Percentiles rank a stretch among this genome's conserved stretches.
phyloP scores from a whole-genome alignment of 257 asterid genomes.

The Salvia miltiorrhiza region DNA sequence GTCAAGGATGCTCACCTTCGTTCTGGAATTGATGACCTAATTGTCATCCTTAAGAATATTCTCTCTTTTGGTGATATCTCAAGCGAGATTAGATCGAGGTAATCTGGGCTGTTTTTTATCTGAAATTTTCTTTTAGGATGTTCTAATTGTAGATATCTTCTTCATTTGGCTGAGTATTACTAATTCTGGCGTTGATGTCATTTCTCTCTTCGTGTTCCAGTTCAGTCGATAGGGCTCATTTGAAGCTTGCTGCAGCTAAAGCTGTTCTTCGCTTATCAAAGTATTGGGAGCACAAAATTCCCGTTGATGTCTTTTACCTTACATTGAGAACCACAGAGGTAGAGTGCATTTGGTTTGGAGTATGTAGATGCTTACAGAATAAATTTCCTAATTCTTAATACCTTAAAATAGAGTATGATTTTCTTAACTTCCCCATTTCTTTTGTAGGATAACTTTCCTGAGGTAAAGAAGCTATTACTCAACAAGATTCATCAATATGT shows the following conservation, averaged over 20 bases:
- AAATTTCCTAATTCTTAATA: conserved; percentile 5
- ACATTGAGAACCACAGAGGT: conserved; percentile 87
- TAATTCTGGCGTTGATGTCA: conserved; percentile 26
- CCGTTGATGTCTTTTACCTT: conserved; percentile 73
- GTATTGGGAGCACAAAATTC: conserved; percentile 95
- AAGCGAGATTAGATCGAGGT: conserved; percentile 76
- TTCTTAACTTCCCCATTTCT: conserved; percentile 13
- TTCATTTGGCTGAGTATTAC: neutral
- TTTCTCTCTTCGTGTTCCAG: conserved; percentile 44
- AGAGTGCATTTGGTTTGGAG: conserved; percentile 23
- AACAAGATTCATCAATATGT: conserved; percentile 84
- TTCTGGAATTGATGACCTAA: conserved; percentile 71
- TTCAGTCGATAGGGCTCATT: conserved; percentile 79
- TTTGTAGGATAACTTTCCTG: conserved; percentile 71
- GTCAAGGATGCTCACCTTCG: conserved; percentile 96
- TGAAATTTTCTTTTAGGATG: conserved; percentile 2
- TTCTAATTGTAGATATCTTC: conserved; percentile 4
- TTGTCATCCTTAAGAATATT: conserved; percentile 65
- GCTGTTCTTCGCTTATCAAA: conserved; percentile 93
- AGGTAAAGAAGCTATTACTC: conserved; percentile 66
- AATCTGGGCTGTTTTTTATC: conserved; percentile 13
- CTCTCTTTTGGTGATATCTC: conserved; percentile 78
- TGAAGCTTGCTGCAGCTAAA: conserved; percentile 96
- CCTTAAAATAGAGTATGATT: neutral
- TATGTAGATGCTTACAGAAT: conserved; percentile 17